Conservation (phyloP, 495 filamentous ascomycete genomes). For the Tuber brumale region DNA sequence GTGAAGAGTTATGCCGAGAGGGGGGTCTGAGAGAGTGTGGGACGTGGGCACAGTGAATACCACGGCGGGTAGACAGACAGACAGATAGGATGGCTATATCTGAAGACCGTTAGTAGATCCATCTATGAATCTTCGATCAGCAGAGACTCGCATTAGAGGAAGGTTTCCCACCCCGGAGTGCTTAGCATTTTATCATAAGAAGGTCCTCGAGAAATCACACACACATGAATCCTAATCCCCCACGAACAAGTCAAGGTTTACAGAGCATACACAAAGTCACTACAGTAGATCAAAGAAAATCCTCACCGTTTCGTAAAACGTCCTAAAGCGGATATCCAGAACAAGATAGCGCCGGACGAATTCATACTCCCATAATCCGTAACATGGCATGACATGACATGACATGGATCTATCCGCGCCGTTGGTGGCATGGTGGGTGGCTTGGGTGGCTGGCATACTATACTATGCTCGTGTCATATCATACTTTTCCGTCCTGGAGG, state of each 20-base stretch:
- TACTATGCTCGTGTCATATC: too few relatives aligned
- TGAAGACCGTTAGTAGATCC: neutral
- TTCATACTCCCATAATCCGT: too few relatives aligned
- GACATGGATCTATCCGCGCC: too few relatives aligned
- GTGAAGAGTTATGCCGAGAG: conserved; percentile 87
- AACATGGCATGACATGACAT: too few relatives aligned
- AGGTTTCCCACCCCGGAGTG: neutral
- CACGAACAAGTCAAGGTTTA: neutral
- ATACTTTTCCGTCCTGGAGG: too few relatives aligned
- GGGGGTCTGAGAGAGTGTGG: conserved; percentile 45
- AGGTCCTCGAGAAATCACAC: neutral
- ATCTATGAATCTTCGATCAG: neutral
- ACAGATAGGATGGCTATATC: neutral
- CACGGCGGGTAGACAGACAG: neutral
- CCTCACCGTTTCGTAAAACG: too few relatives aligned
- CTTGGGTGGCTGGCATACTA: too few relatives aligned
- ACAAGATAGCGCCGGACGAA: too few relatives aligned
- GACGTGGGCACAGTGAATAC: neutral
- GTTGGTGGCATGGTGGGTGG: too few relatives aligned
- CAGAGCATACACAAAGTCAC: too few relatives aligned
- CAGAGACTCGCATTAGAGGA: neutral
- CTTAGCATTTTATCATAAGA: neutral
- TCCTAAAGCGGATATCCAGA: too few relatives aligned
- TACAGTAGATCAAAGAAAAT: too few relatives aligned
- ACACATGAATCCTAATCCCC: neutral